Evolutionary conservation across 2,329 filamentous ascomycete species (phyloP), one percentile per base, ranked within the genome.

Genomic region (Arthroderma sp.): DNA sequence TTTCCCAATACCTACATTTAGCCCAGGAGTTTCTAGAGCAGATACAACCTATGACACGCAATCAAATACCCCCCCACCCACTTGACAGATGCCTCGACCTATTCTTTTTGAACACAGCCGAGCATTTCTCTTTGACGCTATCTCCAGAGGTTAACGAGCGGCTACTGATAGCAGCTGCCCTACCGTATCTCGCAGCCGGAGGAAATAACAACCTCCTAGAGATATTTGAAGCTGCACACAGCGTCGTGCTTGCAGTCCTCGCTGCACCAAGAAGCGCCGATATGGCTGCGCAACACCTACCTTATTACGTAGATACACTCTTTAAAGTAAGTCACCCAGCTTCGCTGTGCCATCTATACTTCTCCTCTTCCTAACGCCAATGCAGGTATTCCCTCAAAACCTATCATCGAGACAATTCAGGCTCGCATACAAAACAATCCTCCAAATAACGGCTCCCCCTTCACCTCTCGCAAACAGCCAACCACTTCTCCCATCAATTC

Each of bases 191-290:
- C 3, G 69, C 72, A 37, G 66, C 74, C n/a, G 74, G 72, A 28
- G 70, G 70, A 11, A 73, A 77, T 50, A 65, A 68, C 22, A 65
- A 74, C 38, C 68, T 83, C 6, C 64, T 80, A 2, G 73, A 80
- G 36, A 77, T 93, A n/a, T 94, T 93, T 55, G 88, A 95, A 63
- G 79, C 88, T 1, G 86, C 87, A 0, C 88, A 95, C 64, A 84
- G 82, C 51, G 77, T 88, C 36, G 76, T 86, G 52, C 75, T 95
- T 4, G 79, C 88, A 1, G 80, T 86, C 3, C 77, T 94, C 38
- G 84, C 84, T 0, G 82, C 84, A 42, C 85, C 87, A 0, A 80
- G 84, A 50, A 88, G 87, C 54, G 78, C 81, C 11, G 65, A 75
- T 10, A 66, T 93, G 22, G 80, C 85, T 10, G 74, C 79, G 6